Evolutionary conservation across 176 grass and related monocot species (phyloP).

Genomic region (Rhynchospora pubera): DNA sequence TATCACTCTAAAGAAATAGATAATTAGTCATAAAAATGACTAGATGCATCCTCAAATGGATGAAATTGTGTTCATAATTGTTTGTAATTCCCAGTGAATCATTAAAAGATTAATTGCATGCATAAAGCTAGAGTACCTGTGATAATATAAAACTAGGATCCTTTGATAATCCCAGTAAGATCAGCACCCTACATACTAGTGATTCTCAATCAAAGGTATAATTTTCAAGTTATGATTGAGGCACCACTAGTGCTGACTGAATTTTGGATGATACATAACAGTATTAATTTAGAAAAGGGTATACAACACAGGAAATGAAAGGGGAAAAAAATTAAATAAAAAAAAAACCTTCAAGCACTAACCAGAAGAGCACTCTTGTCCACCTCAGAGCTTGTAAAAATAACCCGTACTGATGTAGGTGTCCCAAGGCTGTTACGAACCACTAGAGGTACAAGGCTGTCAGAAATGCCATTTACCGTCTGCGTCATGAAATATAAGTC

Average conservation of each 20-base stretch:
- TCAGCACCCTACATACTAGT: not conserved
- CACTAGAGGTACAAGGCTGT: conserved; percentile 67
- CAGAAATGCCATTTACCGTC: conserved; percentile 43
- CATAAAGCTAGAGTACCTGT: not conserved
- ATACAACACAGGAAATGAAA: not conserved
- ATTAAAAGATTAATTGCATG: not conserved
- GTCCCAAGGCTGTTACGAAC: conserved; percentile 50
- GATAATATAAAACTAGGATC: not conserved
- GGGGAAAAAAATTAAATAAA: not conserved
- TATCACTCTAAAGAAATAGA: conserved; percentile 44
- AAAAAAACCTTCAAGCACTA: conserved; percentile 27
- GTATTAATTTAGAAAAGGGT: not conserved
- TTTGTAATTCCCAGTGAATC: not conserved
- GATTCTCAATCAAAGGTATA: not conserved
- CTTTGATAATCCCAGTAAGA: not conserved
- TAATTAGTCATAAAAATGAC: not conserved
- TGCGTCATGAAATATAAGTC: conserved; percentile 33
- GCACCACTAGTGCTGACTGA: not conserved
- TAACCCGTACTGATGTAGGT: conserved; percentile 44
- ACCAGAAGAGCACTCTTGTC: conserved; percentile 89
- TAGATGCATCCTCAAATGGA: not conserved
- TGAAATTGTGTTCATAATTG: not conserved
- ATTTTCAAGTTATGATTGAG: not conserved
- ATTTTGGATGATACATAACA: not conserved
- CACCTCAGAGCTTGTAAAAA: conserved; percentile 71